Evolutionary conservation across 73 alveolate genomes (phyloP).

Genomic region (Durusdinium trenchii): DNA sequence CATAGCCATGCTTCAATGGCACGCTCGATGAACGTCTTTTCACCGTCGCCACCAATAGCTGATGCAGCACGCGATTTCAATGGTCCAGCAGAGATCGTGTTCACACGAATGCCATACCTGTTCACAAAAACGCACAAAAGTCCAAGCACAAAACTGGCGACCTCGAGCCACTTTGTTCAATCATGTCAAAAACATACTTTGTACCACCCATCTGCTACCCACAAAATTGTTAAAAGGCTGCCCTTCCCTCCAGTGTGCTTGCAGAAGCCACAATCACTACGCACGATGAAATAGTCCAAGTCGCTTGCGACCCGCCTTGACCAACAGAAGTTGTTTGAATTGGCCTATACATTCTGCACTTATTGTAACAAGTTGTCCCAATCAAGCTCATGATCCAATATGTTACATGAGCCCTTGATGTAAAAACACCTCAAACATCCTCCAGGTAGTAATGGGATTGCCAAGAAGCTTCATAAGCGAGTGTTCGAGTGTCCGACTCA

Average conservation of each 20-base stretch:
- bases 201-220: too few relatives aligned
- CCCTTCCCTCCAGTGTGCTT: too few relatives aligned
- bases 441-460: neutral
- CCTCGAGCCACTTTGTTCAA: too few relatives aligned
- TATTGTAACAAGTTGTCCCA: too few relatives aligned
- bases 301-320: slow-evolving; percentile 9
- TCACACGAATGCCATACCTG: slow-evolving; percentile 91
- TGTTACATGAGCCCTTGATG: neutral
- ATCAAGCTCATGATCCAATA: neutral
- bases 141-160: too few relatives aligned
- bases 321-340: too few relatives aligned
- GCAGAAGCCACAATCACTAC: too few relatives aligned
- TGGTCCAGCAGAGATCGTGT: slow-evolving; percentile 95
- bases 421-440: neutral
- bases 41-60: slow-evolving; percentile 94
- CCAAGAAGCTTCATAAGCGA: slow-evolving; percentile 84
- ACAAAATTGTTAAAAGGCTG: neutral
- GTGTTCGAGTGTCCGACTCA: slow-evolving; percentile 85
- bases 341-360: too few relatives aligned
- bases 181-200: too few relatives aligned
- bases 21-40: slow-evolving; percentile 90
- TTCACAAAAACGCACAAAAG: neutral
- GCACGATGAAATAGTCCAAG: too few relatives aligned
- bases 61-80: slow-evolving; percentile 89
- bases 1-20: slow-evolving; percentile 42